Evolutionary conservation across 805 yeast genomes (phyloP), one percentile per base, ranked within the genome.

Genomic region (Suhomyces tanzawaensis): DNA sequence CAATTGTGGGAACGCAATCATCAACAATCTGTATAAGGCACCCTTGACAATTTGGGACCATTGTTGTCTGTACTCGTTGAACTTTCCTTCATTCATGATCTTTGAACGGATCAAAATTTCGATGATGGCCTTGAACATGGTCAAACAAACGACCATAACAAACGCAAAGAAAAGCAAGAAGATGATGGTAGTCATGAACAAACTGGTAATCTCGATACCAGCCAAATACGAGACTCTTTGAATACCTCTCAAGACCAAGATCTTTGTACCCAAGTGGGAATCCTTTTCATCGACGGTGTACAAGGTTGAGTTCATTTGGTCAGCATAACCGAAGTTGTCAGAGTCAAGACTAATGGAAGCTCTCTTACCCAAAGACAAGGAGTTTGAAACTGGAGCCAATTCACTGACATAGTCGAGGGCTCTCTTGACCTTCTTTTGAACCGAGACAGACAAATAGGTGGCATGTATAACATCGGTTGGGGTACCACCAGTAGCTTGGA

Each of bases 21-120:
- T 71, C 40, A 86, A 77, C 53, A 90, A 72, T 57, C 99, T 76
- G 71, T 82, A 93, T 42, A 93, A 62, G 6, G 93, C 77, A 34
- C 99, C 99, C 62, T 90, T 91, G 53, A 86, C 79, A 52, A 88
- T 77, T n/a, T 76, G 71, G 16, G 79, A 68, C 96, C 95, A 93
- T 51, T 87, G 84, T 39, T 69, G 71, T 59, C 99, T 79, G 60
- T 81, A 91, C 44, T 82, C 89, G 39, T 71, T 65, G 57, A 87
- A 85, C 59, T 81, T 81, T 28, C 81, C 76, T 30, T 77, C 77
- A 41, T 73, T 72, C 68, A 86, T 72, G 13, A 74, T 54, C 21
- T 79, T 75, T 3, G 83, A 61, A 48, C 81, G 72, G 23, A 81
- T 74, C 36, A 72, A 69, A 33, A 77, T 72, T 61, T 81, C 96